Conservation (phyloP, 805 yeast genomes). For the Spathaspora girioi region DNA sequence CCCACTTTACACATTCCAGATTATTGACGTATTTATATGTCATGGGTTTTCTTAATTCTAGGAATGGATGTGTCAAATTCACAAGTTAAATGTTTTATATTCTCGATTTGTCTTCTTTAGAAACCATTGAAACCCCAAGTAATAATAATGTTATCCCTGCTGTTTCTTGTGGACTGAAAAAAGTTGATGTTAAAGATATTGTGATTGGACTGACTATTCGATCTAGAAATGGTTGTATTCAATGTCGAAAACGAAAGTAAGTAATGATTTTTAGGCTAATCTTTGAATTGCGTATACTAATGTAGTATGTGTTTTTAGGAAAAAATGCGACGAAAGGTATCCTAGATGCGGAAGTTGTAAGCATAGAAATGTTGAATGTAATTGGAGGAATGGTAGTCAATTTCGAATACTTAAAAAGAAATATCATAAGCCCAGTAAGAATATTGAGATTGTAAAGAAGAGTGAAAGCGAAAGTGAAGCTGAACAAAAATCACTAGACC, state of each 20-base stretch:
- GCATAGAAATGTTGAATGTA: slow-evolving; percentile 11
- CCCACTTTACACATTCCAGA: not conserved
- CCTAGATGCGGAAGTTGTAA: slow-evolving; percentile 18
- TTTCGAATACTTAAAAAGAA: slow-evolving; percentile 2
- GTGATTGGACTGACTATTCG: slow-evolving; percentile 3
- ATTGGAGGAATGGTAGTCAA: slow-evolving; percentile 9
- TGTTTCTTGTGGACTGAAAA: not conserved
- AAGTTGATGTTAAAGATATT: not conserved
- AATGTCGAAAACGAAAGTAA: slow-evolving; percentile 13
- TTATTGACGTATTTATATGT: not conserved
- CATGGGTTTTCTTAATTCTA: not conserved
- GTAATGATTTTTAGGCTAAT: not conserved
- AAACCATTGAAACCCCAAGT: not conserved
- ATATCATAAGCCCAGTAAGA: not conserved
- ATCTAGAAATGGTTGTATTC: slow-evolving; percentile 13
- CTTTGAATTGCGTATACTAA: not conserved
- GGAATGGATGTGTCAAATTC: not conserved
- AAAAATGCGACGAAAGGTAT: slow-evolving; percentile 21
- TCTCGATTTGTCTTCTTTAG: slow-evolving; percentile 1
- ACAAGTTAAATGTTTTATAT: slow-evolving; percentile 1
- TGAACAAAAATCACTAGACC: not conserved
- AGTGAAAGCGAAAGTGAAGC: not conserved
- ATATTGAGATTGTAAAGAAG: no score
- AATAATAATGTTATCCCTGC: not conserved
- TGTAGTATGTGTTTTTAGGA: not conserved